Evolutionary conservation across 1,139 yeast species (phyloP).

Genomic region (Blastobotrys illinoisensis): DNA sequence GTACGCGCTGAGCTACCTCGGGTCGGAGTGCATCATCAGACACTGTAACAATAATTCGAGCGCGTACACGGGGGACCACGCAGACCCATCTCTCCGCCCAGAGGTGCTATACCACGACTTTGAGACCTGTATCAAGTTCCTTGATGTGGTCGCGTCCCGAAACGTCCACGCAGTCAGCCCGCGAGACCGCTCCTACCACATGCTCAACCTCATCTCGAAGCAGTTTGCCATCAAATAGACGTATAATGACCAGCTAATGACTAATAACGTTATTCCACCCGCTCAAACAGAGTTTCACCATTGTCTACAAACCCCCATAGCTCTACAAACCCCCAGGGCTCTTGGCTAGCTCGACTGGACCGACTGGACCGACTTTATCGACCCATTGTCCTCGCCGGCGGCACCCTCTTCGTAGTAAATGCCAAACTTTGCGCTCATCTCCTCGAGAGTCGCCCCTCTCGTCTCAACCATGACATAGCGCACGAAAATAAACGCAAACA

Average conservation of each 20-base stretch:
- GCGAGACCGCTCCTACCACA: not conserved
- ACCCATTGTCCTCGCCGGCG: not conserved
- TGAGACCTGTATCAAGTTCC: not conserved
- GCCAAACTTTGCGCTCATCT: constrained; percentile 46
- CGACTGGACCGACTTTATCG: not conserved
- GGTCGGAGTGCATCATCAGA: not conserved
- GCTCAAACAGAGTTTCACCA: too few relatives aligned
- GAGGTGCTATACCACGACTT: not conserved
- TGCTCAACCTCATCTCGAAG: not conserved
- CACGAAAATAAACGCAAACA: constrained; percentile 43
- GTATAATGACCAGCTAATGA: not conserved
- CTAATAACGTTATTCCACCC: not conserved
- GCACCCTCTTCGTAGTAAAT: constrained; percentile 2
- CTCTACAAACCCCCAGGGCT: too few relatives aligned
- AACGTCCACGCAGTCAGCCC: not conserved
- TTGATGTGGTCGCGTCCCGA: not conserved
- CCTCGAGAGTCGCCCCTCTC: constrained; percentile 66
- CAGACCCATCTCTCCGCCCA: not conserved
- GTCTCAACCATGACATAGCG: constrained; percentile 67
- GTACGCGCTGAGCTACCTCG: not conserved
- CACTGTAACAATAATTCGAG: not conserved
- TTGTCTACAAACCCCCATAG: too few relatives aligned
- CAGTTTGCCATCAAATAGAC: not conserved
- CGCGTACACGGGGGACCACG: not conserved
- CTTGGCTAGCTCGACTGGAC: too few relatives aligned